Conservation (phyloP, 2,329 filamentous ascomycete species). For the Ophidiomyces ophidiicola region DNA sequence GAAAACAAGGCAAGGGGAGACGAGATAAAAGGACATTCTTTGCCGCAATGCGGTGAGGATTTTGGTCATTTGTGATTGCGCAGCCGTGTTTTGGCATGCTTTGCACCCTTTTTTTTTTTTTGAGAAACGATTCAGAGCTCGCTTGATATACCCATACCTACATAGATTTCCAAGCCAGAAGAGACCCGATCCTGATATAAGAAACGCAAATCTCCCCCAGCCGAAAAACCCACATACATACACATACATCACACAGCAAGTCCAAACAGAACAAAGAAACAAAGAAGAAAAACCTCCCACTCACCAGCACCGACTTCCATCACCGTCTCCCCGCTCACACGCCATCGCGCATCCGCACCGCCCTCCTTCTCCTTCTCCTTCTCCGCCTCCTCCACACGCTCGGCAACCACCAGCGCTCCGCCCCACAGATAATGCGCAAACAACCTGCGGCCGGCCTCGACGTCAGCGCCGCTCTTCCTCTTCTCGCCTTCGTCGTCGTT, state of each 20-base stretch:
- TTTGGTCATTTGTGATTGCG: constrained; percentile 2
- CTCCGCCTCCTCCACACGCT: constrained; percentile 25
- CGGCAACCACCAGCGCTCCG: constrained; percentile 35
- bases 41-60: background rate
- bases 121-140: no score
- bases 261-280: background rate
- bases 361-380: no score
- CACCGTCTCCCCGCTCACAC: constrained; percentile 39
- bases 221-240: constrained; percentile 7
- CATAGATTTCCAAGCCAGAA: constrained; percentile 10
- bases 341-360: no score
- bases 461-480: constrained; percentile 11
- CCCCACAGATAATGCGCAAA: constrained; percentile 52
- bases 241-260: constrained; percentile 1
- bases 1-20: background rate
- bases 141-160: constrained; percentile 8
- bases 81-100: background rate
- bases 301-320: constrained; percentile 51
- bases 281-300: constrained; percentile 21
- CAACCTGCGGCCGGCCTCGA: constrained; percentile 39
- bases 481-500: constrained; percentile 2
- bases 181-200: background rate
- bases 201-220: background rate
- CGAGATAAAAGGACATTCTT: background rate
- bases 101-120: no score